A percentile compares a stretch with the other conserved stretches of the same genome.
These are phyloP conservation scores for Penicillium lagena DNA, from an alignment of 495 filamentous ascomycete species.

Conservation along the genomic window DNA sequence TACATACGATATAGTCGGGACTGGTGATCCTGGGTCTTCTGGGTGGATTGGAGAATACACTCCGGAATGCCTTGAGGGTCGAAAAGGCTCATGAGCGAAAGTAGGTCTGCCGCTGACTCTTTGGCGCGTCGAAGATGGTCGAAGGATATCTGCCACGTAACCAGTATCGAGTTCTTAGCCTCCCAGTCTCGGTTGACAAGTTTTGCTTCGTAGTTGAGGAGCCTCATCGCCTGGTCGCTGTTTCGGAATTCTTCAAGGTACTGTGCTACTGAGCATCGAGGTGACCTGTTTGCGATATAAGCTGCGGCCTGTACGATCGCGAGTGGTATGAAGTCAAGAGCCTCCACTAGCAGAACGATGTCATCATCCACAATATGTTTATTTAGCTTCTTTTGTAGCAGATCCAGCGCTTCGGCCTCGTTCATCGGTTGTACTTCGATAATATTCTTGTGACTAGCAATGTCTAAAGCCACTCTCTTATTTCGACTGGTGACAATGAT, in stretches of 20 bases:
- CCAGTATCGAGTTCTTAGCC: conserved; percentile 15
- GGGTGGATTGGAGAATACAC: neutral
- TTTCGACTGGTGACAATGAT: conserved; percentile 33
- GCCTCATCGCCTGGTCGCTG: neutral
- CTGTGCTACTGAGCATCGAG: conserved; percentile 15
- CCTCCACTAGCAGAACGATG: conserved; percentile 16
- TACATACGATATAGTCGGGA: neutral
- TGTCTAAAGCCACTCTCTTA: conserved; percentile 13
- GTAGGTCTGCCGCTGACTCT: conserved; percentile 14
- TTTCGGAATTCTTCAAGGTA: conserved; percentile 32
- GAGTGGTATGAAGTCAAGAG: conserved; percentile 40
- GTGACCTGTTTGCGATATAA: conserved; percentile 29
- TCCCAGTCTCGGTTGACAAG: conserved; percentile 13
- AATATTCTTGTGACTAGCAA: conserved; percentile 25
- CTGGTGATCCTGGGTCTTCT: neutral
- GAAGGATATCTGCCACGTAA: conserved; percentile 30
- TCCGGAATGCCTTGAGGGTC: conserved; percentile 12
- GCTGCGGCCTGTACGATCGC: conserved; percentile 42
- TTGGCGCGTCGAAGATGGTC: conserved; percentile 14
- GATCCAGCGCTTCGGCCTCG: conserved; percentile 18
- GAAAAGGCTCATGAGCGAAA: conserved; percentile 22
- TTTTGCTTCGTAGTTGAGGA: neutral
- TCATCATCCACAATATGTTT: conserved; percentile 1
- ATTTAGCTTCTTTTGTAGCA: conserved; percentile 33
- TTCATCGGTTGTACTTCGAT: conserved; percentile 32